These are phyloP conservation scores for Penicillium ucsense DNA, from an alignment of 495 filamentous ascomycete species.

Conservation along the genomic window DNA sequence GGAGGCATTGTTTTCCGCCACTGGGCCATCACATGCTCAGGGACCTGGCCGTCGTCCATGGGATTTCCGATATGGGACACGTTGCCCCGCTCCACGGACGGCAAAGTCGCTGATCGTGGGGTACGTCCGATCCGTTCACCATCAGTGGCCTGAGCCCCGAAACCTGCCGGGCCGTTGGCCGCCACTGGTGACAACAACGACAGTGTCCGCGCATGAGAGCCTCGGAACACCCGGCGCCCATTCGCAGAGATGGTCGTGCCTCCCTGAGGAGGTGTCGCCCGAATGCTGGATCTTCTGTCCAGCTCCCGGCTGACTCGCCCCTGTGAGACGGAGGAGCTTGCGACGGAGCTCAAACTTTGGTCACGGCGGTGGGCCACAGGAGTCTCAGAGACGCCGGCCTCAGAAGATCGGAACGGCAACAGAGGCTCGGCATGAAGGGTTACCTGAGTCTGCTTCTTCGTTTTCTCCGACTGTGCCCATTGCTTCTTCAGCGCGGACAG, in stretches of 20 bases:
- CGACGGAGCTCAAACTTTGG: constrained; percentile 22
- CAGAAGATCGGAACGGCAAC: constrained; percentile 42
- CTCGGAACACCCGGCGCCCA: constrained; percentile 54
- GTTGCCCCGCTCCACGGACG: constrained; percentile 31
- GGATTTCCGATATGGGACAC: constrained; percentile 9
- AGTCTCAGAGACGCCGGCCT: constrained; percentile 12
- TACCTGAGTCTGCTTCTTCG: constrained; percentile 63
- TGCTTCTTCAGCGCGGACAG: constrained; percentile 70
- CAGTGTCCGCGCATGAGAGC: constrained; percentile 70
- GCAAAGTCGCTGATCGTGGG: constrained; percentile 37
- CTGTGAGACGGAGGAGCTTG: constrained; percentile 23
- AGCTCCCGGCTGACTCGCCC: constrained; percentile 35
- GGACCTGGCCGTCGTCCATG: constrained; percentile 17
- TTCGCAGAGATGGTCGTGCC: constrained; percentile 34
- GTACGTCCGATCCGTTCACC: constrained; percentile 29
- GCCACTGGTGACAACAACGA: constrained; percentile 69
- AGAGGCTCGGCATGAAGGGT: constrained; percentile 45
- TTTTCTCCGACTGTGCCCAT: constrained; percentile 67
- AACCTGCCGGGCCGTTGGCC: constrained; percentile 2
- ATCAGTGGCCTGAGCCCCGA: constrained; percentile 6
- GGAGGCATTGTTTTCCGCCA: constrained; percentile 37
- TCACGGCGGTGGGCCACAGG: constrained; percentile 18
- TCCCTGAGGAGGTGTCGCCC: constrained; percentile 16
- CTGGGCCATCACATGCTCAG: constrained; percentile 27
- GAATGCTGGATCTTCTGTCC: constrained; percentile 40